Evolutionary conservation across 352 stramenopile genomes (phyloP), one percentile per base, ranked within the genome.

Genomic region (Globisporangium solare): DNA sequence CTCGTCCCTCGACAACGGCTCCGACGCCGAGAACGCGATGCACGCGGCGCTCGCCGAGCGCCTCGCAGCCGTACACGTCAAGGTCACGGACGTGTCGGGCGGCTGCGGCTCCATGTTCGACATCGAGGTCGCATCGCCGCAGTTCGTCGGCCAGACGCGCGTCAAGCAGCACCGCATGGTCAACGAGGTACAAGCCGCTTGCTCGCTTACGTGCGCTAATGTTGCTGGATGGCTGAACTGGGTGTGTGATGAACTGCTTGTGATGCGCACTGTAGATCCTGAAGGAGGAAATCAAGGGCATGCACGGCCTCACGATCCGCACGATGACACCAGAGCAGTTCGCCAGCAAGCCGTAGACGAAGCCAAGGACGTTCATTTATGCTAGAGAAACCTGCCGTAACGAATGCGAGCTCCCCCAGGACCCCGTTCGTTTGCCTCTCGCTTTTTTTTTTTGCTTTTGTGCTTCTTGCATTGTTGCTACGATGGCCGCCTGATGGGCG

Each of bases 41-140:
- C 76, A 89, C 58, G 22, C 18, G 50, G 67, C 79, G 45, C 71
- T 96, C 24, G 56, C 66, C 58, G 43, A 60, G 53, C 67, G 77
- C 46, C 72, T 96, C 40, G 69, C 84, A 39, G 83, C 86, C 18
- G 74, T 78, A 45, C 76, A 94, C 66, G 84, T 94, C 51, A 88
- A 89, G 48, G 85, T 96, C 22, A 73, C 78, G 21, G 87, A 96
- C 66, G 83, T 96, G 24, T 95, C 86, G 17, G 88, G 88, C 54
- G 88, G 88, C 55, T 96, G 88, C 58, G 88, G 88, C 56, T 87
- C 83, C 61, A 94, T 94, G 83, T 96, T 88, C 64, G 74, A 95
- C 60, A 77, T 96, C 41, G 78, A 94, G 58, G 83, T 96, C 20
- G 82, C 75, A 35, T 96, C 88, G 17, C 56, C 82, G 32, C 71